A percentile compares a stretch with the other conserved stretches of the same genome.
Conservation (phyloP, 2,329 filamentous ascomycete genomes). For the Neonectria faginata region DNA sequence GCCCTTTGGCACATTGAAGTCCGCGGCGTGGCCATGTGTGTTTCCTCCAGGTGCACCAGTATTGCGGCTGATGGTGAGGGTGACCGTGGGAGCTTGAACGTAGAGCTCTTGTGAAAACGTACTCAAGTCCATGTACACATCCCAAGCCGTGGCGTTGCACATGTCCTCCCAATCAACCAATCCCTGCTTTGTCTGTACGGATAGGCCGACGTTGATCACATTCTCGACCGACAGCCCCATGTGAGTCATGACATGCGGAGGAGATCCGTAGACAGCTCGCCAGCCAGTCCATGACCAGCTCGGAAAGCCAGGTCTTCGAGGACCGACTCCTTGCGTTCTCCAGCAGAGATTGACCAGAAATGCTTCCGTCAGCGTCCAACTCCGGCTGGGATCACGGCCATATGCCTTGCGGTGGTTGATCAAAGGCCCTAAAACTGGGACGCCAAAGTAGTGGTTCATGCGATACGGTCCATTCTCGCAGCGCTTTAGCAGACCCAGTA, state of each 20-base stretch:
- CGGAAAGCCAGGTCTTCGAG: constrained; percentile 13
- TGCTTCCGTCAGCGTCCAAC: constrained; percentile 22
- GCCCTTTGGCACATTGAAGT: neutral
- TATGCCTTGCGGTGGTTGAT: constrained; percentile 19
- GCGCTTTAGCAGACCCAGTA: constrained; percentile 23
- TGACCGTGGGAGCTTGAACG: constrained; percentile 9
- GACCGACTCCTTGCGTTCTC: constrained; percentile 9
- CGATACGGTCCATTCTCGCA: constrained; percentile 23
- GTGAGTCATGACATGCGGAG: neutral
- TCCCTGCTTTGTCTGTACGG: neutral
- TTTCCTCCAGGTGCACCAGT: neutral
- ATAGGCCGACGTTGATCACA: neutral
- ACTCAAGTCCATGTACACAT: constrained; percentile 11
- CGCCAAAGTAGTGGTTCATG: constrained; percentile 29
- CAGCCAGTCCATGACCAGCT: constrained; percentile 31
- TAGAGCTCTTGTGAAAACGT: constrained; percentile 19
- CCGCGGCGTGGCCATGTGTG: constrained; percentile 12
- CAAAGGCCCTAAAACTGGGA: constrained; percentile 22
- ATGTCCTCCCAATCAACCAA: constrained; percentile 18
- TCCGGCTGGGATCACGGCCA: constrained; percentile 16
- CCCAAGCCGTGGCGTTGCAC: constrained; percentile 21
- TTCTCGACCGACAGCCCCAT: constrained; percentile 3
- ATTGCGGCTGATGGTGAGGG: neutral
- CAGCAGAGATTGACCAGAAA: constrained; percentile 23
- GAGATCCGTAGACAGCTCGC: constrained; percentile 15